phyloP scores from a whole-genome alignment of 768 basidiomycete genomes.

The Boletellus ananiceps region DNA sequence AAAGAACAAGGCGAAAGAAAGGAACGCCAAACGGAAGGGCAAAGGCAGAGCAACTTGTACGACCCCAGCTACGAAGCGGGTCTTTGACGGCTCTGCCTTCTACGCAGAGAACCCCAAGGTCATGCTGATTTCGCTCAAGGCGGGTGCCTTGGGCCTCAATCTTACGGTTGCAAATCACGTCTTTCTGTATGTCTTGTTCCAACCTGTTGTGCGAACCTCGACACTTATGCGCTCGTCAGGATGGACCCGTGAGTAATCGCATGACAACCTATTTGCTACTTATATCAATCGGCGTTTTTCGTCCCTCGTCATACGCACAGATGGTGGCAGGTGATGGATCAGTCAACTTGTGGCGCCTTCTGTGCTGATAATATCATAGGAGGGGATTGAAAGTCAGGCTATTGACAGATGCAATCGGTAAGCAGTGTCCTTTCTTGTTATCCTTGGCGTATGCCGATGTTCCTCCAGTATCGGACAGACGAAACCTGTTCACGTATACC shows the following conservation, averaged over 20 bases:
- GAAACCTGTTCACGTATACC: conserved; percentile 81
- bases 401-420: conserved; percentile 75
- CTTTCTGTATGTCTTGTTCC: conserved; percentile 51
- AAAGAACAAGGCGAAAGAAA: conserved; percentile 30
- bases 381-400: conserved; percentile 82
- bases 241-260: conserved; percentile 72
- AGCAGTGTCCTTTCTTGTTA: conserved; percentile 3
- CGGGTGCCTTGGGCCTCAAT: conserved; percentile 83
- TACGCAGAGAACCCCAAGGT: conserved; percentile 58
- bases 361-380: conserved; percentile 34
- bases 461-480: conserved; percentile 66
- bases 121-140: conserved; percentile 85
- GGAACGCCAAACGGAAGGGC: conserved; percentile 38
- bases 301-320: conserved; percentile 30
- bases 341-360: not conserved
- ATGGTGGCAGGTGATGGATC: conserved; percentile 65
- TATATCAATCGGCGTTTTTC: conserved; percentile 13
- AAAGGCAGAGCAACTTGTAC: conserved; percentile 21
- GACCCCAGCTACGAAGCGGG: conserved; percentile 9
- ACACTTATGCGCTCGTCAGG: conserved; percentile 32
- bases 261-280: not conserved
- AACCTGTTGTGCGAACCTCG: not conserved
- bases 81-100: conserved; percentile 20
- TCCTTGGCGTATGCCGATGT: conserved; percentile 2
- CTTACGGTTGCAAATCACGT: conserved; percentile 88